phyloP scores from a whole-genome alignment of 2,329 filamentous ascomycete genomes.

The Boeremia exigua region DNA sequence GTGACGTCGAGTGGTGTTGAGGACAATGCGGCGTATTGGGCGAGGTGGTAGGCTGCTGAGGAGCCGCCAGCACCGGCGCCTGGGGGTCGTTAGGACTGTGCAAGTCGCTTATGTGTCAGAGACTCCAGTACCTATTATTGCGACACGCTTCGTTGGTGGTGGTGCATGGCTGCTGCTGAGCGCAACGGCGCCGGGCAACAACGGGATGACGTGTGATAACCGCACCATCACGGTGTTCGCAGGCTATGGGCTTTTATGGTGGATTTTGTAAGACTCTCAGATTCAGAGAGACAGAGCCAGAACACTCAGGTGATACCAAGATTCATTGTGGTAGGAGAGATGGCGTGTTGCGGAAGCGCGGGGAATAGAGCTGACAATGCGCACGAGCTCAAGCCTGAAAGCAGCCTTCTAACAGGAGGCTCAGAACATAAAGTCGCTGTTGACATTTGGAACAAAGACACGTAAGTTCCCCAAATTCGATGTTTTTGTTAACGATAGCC shows the following conservation, averaged over 20 bases:
- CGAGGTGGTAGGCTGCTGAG: constrained; percentile 83
- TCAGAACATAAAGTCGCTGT: not conserved
- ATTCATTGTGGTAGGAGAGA: not conserved
- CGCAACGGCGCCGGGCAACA: constrained; percentile 29
- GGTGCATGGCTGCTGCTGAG: constrained; percentile 19
- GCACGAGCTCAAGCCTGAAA: constrained; percentile 8
- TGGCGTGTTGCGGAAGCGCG: not conserved
- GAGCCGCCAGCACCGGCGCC: constrained; percentile 90
- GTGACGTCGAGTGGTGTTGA: constrained; percentile 77
- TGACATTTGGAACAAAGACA: not conserved
- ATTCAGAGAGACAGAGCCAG: not conserved
- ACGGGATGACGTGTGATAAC: constrained; percentile 15
- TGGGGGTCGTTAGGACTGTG: constrained; percentile 46
- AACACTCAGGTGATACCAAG: not conserved
- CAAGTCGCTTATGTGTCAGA: not conserved
- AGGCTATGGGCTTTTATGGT: not conserved
- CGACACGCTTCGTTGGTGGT: constrained; percentile 40
- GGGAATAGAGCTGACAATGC: constrained; percentile 6
- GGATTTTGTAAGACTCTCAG: not conserved
- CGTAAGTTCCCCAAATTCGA: not conserved
- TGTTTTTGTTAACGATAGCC: not conserved
- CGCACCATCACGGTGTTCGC: constrained; percentile 19
- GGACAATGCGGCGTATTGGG: constrained; percentile 68
- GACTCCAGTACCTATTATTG: constrained; percentile 44
- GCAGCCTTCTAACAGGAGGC: not conserved